Base-by-base conservation (phyloP, 305 asterid species). In the Fraxinus paxiana region DNA sequence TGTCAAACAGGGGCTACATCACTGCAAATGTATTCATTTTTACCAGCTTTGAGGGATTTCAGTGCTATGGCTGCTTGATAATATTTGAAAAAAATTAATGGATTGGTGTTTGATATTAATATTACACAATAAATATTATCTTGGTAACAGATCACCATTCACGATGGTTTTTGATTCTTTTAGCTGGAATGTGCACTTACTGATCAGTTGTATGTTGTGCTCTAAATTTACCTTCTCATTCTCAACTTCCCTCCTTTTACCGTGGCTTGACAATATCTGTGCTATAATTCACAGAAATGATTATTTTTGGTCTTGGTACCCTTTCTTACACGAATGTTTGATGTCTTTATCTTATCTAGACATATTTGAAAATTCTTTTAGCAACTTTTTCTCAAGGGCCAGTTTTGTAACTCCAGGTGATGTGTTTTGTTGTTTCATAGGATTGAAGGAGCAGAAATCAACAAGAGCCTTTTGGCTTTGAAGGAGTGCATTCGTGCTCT, bases 391-490 rank as follows among this genome's bases (percentile, higher is more conserved):
- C 74, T 31, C 75, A 15, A 70, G 75, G 75, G 41, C 37, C 17
- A 65, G 34, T 65, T 7, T 65, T 26, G 8, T 31, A 70, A 70
- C 75, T 63, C 43, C 56, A 59, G 76, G 78, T 76, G 75, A 76
- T 59, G 31, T 71, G 20, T 22, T 77, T 77, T 87, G 8, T 74
- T 82, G 56, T 63, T 80, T 34, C 84, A 9, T 92, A 94, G 99
- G 88, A 94, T 94, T 80, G 98, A 96, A 86, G 99, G 99, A 80
- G 99, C 99, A 84, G 98, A 96, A 88, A 96, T 94, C 80, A 96
- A 94, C 89, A 96, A 93, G 90, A 96, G 98, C 81, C 91, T 96
- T 76, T 85, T 93, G 87, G 98, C 99, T 78, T 92, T 96, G 20
- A 94, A 96, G 90, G 98, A 96, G 87, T 94, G 98, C 79, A 96